Evolutionary conservation across 106 monocot genomes (phyloP), one percentile per base, ranked within the genome.

Genomic region (Apostasia shenzhenica): DNA sequence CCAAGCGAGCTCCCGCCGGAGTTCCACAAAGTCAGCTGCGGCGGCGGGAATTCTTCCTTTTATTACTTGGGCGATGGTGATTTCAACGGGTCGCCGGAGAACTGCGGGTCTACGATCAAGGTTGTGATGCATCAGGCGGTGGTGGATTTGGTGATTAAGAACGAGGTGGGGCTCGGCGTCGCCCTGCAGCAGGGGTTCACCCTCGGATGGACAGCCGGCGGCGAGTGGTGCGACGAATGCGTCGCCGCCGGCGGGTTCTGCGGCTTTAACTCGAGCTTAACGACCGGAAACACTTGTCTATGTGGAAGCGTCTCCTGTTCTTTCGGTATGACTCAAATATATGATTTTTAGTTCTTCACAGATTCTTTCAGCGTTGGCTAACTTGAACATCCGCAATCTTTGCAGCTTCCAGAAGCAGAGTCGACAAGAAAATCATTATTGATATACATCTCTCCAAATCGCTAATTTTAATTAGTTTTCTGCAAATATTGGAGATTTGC

Each of bases 121-220:
- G 66, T 66, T 45, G 5, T 49, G 47, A 26, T 48, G 48, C 46
- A 50, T 66, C 48, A 48, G 49, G 38, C 66, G 47, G 66, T 48
- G 26, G 26, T 66, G 66, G 45, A 47, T 38, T 47, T 49, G 66
- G 5, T 48, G 66, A 26, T 48, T n/a, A 48, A 14, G 66, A 14
- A 8, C 9, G 49, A 66, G 50, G 66, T 37, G 2, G 46, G 14
- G 48, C 6, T 66, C 1, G 46, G 45, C 2, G 66, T 6, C 10
- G 46, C 49, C 10, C 46, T 66, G 66, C 37, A 66, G 37, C 48
- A 47, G 46, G 66, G 66, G 6, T 66, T 66, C 47, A 48, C 26
- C 1, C 66, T 66, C 10, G 49, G 3, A 0, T 63, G 63, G 63
- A 63, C 40, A 3, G 44, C 45, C 40, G 63, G 63, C 1, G 63